Evolutionary conservation across 345 rosid genomes (phyloP), one percentile per base, ranked within the genome.

Genomic region (Nephelium lappaceum): DNA sequence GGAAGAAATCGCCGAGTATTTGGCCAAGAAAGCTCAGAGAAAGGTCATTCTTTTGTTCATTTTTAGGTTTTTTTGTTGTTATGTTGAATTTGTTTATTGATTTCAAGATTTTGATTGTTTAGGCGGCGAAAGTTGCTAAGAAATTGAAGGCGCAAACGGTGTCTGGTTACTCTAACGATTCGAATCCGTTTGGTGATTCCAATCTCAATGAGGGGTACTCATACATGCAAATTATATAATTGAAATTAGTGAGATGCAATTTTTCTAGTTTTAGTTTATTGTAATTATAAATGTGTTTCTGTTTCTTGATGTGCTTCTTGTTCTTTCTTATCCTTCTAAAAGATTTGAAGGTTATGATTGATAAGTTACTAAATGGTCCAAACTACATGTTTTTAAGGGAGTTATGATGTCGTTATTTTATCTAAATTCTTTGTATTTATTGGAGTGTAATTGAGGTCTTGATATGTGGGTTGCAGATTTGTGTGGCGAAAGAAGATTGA

Each of bases 401-500:
- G 18, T 21, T 19, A 58, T 58, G 23, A 31, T 71, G 27, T 71
- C 27, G 15, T 31, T 5, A 39, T 15, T 14, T 18, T 51, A 5
- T 57, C 7, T 70, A 21, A 23, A 36, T 3, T 11, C 1, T 5
- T 60, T 39, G 27, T 18, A 47, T 63, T 11, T 24, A 8, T 25
- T 64, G 71, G 42, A 62, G 43, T 41, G 27, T 60, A 64, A 51
- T 7, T 55, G 39, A 15, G 19, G 19, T 31, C 64, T 62, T 62
- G 39, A n/a, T 45, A 16, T 60, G 62, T 73, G 78, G 66, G 38
- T 55, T 88, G 79, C 88, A 96, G 98, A 78, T 92, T 94, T 87
- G 98, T 95, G 14, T 95, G 98, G 97, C 81, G 93, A 62, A 95
- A 95, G 88, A 94, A 94, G 86, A 95, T 95, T 69, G 98, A 92